Evolutionary conservation across 2,329 filamentous ascomycete species (phyloP), one percentile per base, ranked within the genome.

Genomic region (Metarhizium robertsii): DNA sequence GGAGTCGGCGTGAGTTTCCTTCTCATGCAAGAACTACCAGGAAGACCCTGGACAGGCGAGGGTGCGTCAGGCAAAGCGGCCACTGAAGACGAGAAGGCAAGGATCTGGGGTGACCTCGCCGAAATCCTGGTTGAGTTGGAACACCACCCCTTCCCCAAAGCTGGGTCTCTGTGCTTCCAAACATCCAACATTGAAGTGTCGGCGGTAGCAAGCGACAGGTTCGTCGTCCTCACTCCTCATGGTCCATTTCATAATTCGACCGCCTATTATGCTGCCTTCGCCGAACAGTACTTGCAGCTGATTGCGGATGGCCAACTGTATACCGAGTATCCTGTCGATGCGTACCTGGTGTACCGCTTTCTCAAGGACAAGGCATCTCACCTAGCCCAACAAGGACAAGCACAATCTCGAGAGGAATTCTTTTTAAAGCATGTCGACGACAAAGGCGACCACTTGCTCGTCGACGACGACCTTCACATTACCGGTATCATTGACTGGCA

Each of bases 391-490:
- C 25, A 25, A 4, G 25, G 25, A 25, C 25, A 25, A 25, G 25
- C 25, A 25, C 25, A 25, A 25, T 25, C 25, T 25, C 25, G 25
- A 25, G 25, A 25, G 25, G 25, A 25, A 25, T 25, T 25, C 25
- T 25, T 25, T 25, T 25, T 25, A 25, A 25, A 25, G 25, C 25
- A 25, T 4, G 25, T 25, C 3, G 25, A 25, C 25, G 25, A 25
- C 25, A 25, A 25, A 25, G 25, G 25, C 25, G 25, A 25, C 25
- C 25, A 25, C 25, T 25, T 25, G 25, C 25, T 25, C 25, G 25
- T 25, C 25, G 25, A 25, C 1, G 25, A 74, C 2, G 55, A 73
- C 4, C 71, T 65, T 52, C 72, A 74, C 53, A 71, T 78, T 36
- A 75, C 69, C 8, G 72, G 72, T 47, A 60, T 61, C 40, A 61